These are phyloP conservation scores for Nelumbo lutea DNA, from an alignment of 164 flowering plant species.

Conservation along the genomic window DNA sequence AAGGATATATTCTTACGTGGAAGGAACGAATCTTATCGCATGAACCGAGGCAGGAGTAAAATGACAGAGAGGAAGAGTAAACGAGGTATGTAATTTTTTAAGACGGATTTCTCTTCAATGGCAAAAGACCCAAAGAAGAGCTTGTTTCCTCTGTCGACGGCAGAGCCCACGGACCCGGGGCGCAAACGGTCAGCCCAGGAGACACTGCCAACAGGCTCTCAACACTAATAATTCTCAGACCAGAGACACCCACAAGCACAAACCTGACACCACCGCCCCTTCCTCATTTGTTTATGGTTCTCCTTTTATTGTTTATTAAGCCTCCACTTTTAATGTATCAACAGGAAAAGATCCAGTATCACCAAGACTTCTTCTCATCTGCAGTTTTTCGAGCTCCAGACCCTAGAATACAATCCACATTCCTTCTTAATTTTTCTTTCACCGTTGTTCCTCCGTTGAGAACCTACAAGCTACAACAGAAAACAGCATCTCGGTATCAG, in stretches of 20 bases:
- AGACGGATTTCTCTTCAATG: constrained; percentile 46
- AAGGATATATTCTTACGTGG: constrained; percentile 31
- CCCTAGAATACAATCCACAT: constrained; percentile 18
- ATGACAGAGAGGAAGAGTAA: constrained; percentile 15
- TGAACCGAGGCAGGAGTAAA: constrained; percentile 34
- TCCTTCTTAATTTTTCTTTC: constrained; percentile 14
- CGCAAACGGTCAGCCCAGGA: constrained; percentile 52
- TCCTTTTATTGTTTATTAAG: constrained; percentile 1
- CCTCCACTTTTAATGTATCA: background rate
- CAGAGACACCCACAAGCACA: constrained; percentile 50
- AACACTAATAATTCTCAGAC: constrained; percentile 39
- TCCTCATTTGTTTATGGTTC: constrained; percentile 28
- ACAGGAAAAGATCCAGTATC: constrained; percentile 22
- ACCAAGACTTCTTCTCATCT: constrained; percentile 8
- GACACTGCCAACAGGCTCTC: constrained; percentile 59
- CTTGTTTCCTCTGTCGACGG: constrained; percentile 66
- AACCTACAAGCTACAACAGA: constrained; percentile 63
- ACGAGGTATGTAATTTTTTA: constrained; percentile 23
- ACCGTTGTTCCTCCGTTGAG: constrained; percentile 15
- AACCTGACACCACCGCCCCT: constrained; percentile 46
- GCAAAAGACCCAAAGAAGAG: constrained; percentile 34
- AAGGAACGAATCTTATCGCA: constrained; percentile 44
- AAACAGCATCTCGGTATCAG: constrained; percentile 84
- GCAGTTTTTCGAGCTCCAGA: constrained; percentile 47
- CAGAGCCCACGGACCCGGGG: constrained; percentile 79